These are phyloP conservation scores for Phaeomoniella chlamydospora DNA, from an alignment of 2,329 filamentous ascomycete species.

Conservation along the genomic window DNA sequence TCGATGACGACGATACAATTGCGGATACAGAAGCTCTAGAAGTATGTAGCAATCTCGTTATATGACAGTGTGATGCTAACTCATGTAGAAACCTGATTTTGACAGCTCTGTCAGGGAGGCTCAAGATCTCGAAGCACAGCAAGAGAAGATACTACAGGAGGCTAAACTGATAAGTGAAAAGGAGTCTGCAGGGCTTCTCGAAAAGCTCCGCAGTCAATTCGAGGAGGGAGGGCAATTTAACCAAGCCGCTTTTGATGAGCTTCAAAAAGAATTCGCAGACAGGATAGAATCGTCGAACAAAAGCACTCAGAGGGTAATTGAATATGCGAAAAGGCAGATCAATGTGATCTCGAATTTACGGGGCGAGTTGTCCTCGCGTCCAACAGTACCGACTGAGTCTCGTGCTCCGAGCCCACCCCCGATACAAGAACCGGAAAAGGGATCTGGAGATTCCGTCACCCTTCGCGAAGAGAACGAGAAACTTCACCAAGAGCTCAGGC, in stretches of 20 bases:
- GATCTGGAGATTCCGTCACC: background rate
- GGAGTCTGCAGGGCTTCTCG: constrained; percentile 7
- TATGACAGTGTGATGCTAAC: background rate
- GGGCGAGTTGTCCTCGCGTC: background rate
- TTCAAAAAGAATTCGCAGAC: background rate
- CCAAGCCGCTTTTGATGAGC: background rate
- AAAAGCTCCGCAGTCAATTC: constrained; percentile 9
- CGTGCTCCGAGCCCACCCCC: constrained; percentile 4
- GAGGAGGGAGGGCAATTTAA: constrained; percentile 1
- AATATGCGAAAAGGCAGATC: background rate
- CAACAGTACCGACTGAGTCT: background rate
- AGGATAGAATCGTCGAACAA: background rate
- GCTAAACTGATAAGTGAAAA: background rate
- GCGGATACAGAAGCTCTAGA: background rate
- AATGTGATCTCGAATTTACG: background rate
- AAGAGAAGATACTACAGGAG: background rate
- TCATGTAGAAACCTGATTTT: background rate
- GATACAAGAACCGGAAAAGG: constrained; percentile 2
- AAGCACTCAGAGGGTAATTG: background rate
- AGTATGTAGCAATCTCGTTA: background rate
- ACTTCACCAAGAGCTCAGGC: constrained; percentile 22
- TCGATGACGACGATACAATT: background rate
- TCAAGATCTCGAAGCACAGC: background rate
- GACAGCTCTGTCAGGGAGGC: background rate
- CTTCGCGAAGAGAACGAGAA: constrained; percentile 5